Percentiles rank a stretch among this genome's conserved stretches.
Evolutionary conservation across 345 rosid species (phyloP).

Genomic region (Eucalyptus microcorys): DNA sequence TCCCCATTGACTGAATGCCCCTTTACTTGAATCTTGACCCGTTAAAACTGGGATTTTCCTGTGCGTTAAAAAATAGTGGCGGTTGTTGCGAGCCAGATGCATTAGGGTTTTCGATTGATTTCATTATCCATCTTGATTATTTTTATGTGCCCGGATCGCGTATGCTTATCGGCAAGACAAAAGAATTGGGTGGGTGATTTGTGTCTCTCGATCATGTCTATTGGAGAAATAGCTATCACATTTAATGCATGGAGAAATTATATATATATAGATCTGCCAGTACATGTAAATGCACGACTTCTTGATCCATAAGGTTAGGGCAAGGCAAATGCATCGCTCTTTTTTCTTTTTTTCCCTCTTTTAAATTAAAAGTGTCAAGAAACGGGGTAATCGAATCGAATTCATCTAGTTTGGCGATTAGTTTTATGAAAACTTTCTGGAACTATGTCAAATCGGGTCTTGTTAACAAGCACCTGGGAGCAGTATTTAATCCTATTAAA

Average conservation of each 20-base stretch:
- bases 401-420: background rate
- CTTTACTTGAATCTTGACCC: constrained; percentile 18
- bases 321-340: background rate
- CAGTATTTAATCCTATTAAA: background rate
- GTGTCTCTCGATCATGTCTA: background rate
- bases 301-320: background rate
- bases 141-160: background rate
- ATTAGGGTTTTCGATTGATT: background rate
- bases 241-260: background rate
- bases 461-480: background rate
- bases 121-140: background rate
- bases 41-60: constrained; percentile 26
- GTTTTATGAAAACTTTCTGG: background rate
- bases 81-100: background rate
- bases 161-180: background rate
- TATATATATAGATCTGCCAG: too few relatives aligned
- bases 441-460: background rate
- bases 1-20: constrained; percentile 4
- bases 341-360: background rate
- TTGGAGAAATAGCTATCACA: background rate
- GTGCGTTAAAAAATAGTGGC: background rate
- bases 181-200: background rate
- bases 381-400: background rate
- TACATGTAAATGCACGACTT: background rate
- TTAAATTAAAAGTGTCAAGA: background rate